Conservation (phyloP, 257 asterid species). For the Nicotiana attenuata region DNA sequence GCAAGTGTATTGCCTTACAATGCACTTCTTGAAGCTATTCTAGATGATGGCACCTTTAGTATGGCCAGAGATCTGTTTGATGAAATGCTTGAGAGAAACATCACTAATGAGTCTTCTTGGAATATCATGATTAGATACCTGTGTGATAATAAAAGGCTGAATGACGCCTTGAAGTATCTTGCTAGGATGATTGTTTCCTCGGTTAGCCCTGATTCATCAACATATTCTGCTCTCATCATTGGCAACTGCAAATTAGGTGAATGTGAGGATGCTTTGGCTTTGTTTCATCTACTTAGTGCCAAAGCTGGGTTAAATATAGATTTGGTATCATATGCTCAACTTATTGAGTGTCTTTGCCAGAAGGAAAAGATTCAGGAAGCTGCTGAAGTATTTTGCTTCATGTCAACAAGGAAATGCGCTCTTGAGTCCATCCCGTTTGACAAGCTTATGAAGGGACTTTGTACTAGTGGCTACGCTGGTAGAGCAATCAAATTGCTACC, state of each 20-base stretch:
- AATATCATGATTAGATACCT: constrained; percentile 48
- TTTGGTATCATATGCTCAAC: constrained; percentile 46
- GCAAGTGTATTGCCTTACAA: constrained; percentile 36
- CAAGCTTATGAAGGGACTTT: constrained; percentile 41
- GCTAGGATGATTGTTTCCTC: constrained; percentile 60
- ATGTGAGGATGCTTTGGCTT: constrained; percentile 35
- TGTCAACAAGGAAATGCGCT: constrained; percentile 43
- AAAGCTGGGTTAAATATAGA: constrained; percentile 45
- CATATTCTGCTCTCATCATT: constrained; percentile 61
- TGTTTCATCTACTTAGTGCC: constrained; percentile 36
- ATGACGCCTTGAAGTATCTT: constrained; percentile 51
- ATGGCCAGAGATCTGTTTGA: constrained; percentile 40
- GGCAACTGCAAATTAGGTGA: constrained; percentile 55
- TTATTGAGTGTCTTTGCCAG: constrained; percentile 47
- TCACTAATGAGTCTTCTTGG: constrained; percentile 53
- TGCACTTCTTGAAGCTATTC: constrained; percentile 51
- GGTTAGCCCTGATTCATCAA: constrained; percentile 36
- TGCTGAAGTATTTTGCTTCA: constrained; percentile 38
- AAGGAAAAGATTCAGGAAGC: constrained; percentile 46
- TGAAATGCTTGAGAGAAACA: constrained; percentile 39
- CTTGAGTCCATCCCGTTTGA: constrained; percentile 39
- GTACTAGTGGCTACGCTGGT: constrained; percentile 32
- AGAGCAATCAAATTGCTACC: constrained; percentile 41
- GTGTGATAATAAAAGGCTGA: constrained; percentile 38
- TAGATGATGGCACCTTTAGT: constrained; percentile 32